Evolutionary conservation across 441 rosid species (phyloP).

Genomic region (Gossypium davidsonii): DNA sequence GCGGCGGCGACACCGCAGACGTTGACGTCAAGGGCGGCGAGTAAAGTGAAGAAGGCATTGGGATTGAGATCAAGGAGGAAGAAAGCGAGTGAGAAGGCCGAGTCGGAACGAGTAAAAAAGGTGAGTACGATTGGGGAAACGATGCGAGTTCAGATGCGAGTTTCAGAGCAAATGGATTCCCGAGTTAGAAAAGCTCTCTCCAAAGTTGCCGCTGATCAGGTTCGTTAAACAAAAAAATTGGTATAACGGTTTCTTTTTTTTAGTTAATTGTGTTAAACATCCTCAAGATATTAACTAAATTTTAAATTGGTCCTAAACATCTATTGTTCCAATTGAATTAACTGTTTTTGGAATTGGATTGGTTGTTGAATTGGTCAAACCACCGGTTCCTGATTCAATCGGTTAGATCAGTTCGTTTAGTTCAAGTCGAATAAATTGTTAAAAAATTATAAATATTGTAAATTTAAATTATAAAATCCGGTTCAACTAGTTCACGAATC

Average conservation of each 20-base stretch:
- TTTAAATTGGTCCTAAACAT: background rate
- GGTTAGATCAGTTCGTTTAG: too few relatives aligned
- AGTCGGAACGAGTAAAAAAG: conserved; percentile 34
- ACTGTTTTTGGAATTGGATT: too few relatives aligned
- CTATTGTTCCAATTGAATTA: too few relatives aligned
- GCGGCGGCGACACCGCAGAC: conserved; percentile 8
- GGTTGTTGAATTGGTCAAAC: too few relatives aligned
- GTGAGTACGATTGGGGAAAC: conserved; percentile 50
- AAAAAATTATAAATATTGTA: too few relatives aligned
- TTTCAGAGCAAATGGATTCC: conserved; percentile 55
- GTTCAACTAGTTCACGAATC: too few relatives aligned
- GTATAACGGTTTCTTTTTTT: background rate
- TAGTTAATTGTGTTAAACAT: too few relatives aligned
- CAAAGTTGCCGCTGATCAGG: conserved; percentile 64
- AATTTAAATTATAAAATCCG: too few relatives aligned
- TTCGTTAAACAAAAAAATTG: conserved; percentile 3
- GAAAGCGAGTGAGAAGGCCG: conserved; percentile 28
- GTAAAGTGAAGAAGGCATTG: conserved; percentile 62
- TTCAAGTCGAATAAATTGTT: too few relatives aligned
- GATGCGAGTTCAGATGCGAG: conserved; percentile 55
- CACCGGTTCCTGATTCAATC: too few relatives aligned
- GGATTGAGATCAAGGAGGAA: conserved; percentile 49
- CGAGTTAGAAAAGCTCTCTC: conserved; percentile 57
- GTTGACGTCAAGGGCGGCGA: conserved; percentile 52
- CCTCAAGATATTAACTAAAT: background rate